Base-by-base conservation (phyloP, 177 flowering plant species). In the Telopea speciosissima region DNA sequence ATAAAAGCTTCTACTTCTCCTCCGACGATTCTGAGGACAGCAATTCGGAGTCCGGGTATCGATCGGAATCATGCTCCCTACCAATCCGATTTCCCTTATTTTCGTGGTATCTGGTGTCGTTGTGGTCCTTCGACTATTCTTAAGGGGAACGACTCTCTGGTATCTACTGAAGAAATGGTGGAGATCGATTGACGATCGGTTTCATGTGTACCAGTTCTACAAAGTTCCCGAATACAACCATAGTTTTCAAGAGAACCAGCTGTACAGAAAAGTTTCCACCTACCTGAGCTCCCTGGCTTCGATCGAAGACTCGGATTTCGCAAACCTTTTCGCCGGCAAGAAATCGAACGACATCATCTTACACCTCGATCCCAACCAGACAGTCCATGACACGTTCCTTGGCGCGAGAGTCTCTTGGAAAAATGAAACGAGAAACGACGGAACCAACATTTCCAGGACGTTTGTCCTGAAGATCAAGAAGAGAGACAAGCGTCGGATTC, bases 401-500 rank as follows among this genome's bases (percentile, higher is more conserved):
- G 82, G 88, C 54, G 85, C 92, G 0, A 73, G 77, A 24, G 62
- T 90, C 28, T 74, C 75, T 5, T 92, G 95, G 97, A 83, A 60
- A 19, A 77, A 71, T 70, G 82, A 78, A 54, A 69, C 72, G 23
- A 69, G 70, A 23, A 58, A 25, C 14, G 72, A 65, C 7, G 44
- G 31, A 1, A 65, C 70, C 59, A 54, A 21, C 59, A 75, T 60
- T 14, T 26, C 52, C 9, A 72, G 77, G 63, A 62, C 81, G 16
- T 81, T 91, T 4, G 85, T 90, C 25, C 70, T 94, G 80, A 83
- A 72, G 85, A 80, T 94, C 42, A 78, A 85, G 68, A 83, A 82
- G 64, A 77, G 70, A 26, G 96, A 89, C 59, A 89, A 83, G 81
- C 81, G 90, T 0, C 64, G 97, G 63, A 81, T 94, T 19, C 86